phyloP scores from a whole-genome alignment of 2,329 filamentous ascomycete genomes.

The Beauveria varroae region DNA sequence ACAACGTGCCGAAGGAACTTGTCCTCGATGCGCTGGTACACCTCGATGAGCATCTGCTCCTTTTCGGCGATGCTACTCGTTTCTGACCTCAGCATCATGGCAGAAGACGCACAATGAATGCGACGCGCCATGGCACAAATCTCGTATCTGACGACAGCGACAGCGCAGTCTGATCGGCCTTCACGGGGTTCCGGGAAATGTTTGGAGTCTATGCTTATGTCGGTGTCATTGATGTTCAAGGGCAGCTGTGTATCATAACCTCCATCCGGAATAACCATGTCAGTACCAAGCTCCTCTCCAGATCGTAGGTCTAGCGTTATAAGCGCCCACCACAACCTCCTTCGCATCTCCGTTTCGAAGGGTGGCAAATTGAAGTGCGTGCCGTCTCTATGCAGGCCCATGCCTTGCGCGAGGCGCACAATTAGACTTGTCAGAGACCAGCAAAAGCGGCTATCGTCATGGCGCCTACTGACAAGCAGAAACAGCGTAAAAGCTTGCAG shows the following conservation, averaged over 20 bases:
- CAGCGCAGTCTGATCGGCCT: conserved; percentile 46
- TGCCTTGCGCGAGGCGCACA: conserved; percentile 50
- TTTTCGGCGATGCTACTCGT: conserved; percentile 26
- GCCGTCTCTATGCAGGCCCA: conserved; percentile 53
- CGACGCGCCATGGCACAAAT: conserved; percentile 35
- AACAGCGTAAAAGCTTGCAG: conserved; percentile 53
- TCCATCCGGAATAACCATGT: conserved; percentile 33
- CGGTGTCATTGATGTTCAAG: conserved; percentile 42
- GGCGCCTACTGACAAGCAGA: conserved; percentile 38
- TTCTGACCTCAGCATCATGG: conserved; percentile 23
- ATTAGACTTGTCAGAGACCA: conserved; percentile 54
- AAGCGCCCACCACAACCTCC: conserved; percentile 56
- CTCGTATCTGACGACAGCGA: conserved; percentile 42
- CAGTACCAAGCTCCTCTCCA: conserved; percentile 46
- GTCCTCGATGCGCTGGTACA: conserved; percentile 46
- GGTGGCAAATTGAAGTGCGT: conserved; percentile 42
- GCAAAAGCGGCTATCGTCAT: conserved; percentile 45
- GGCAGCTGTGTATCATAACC: conserved; percentile 42
- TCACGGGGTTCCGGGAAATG: conserved; percentile 39
- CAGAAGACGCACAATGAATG: conserved; percentile 27
- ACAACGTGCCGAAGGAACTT: conserved; percentile 47
- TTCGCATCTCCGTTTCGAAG: conserved; percentile 53
- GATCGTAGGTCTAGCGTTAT: conserved; percentile 48
- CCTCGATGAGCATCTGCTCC: conserved; percentile 41
- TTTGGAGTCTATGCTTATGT: conserved; percentile 38